Evolutionary conservation across 441 rosid species (phyloP).

Genomic region (Bocquillonia castaneifolia): DNA sequence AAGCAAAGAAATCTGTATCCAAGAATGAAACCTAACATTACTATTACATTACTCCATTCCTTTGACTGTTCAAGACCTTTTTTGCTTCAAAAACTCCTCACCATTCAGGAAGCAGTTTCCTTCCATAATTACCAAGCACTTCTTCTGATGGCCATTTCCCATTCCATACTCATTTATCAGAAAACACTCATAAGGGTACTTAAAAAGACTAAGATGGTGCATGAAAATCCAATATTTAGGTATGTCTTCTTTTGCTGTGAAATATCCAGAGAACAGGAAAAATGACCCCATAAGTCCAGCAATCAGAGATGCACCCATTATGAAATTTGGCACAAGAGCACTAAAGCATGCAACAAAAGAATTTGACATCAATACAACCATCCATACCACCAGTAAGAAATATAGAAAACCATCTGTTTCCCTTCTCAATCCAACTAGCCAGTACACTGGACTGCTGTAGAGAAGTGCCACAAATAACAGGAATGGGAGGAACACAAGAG

Average conservation of each 20-base stretch:
- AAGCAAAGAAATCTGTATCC: conserved; percentile 37
- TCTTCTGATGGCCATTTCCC: conserved; percentile 22
- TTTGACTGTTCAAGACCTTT: conserved; percentile 34
- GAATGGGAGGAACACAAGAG: conserved; percentile 70
- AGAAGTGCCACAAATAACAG: conserved; percentile 49
- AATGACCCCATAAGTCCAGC: conserved; percentile 58
- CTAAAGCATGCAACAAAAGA: conserved; percentile 67
- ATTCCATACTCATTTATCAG: conserved; percentile 65
- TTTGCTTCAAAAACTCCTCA: conserved; percentile 31
- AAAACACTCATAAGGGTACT: conserved; percentile 65
- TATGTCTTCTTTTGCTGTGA: conserved; percentile 56
- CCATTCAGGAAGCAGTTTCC: conserved; percentile 35
- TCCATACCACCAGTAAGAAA: conserved; percentile 65
- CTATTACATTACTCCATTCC: conserved; percentile 37
- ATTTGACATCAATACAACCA: conserved; percentile 62
- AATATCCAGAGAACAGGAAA: conserved; percentile 82
- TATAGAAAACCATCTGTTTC: conserved; percentile 58
- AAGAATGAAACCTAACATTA: conserved; percentile 37
- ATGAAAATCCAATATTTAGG: conserved; percentile 79
- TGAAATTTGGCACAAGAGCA: conserved; percentile 78
- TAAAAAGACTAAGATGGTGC: conserved; percentile 70
- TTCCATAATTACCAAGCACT: conserved; percentile 30
- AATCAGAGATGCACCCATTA: conserved; percentile 62
- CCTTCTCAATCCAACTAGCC: conserved; percentile 63
- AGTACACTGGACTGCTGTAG: conserved; percentile 58